Conservation (phyloP, 192 early-diverging fungal genomes). For the Coemansia sp. region DNA sequence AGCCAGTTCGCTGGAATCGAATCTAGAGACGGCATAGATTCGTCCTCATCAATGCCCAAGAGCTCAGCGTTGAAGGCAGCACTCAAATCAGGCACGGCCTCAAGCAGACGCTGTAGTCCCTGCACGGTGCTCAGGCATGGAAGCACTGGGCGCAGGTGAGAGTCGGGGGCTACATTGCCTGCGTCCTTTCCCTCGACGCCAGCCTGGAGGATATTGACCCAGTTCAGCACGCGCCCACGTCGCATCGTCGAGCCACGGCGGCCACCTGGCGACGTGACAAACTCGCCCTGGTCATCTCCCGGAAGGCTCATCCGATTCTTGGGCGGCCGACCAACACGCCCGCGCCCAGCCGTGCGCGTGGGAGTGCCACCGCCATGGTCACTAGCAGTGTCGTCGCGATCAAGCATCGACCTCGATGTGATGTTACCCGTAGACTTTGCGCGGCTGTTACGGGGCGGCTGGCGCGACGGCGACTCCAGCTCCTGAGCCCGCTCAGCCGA, state of each 20-base stretch:
- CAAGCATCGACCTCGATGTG: constrained; percentile 1
- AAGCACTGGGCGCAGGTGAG: constrained; percentile 45
- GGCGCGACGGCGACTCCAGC: constrained; percentile 11
- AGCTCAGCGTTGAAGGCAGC: constrained; percentile 53
- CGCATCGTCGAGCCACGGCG: constrained; percentile 24
- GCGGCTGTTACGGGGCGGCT: constrained; percentile 20
- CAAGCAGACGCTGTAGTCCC: constrained; percentile 38
- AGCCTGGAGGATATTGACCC: constrained; percentile 42
- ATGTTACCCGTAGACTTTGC: constrained; percentile 22
- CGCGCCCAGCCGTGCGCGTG: constrained; percentile 11
- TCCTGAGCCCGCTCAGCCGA: constrained; percentile 4
- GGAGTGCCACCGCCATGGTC: constrained; percentile 10
- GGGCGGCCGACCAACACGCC: constrained; percentile 4
- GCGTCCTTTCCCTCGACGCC: constrained; percentile 32
- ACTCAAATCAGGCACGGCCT: constrained; percentile 42
- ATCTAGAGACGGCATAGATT: constrained; percentile 27
- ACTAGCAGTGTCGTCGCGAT: constrained; percentile 10
- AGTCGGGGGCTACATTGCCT: constrained; percentile 4
- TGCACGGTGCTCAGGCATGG: constrained; percentile 34
- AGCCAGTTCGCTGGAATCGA: constrained; percentile 40
- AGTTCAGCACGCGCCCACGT: constrained; percentile 54
- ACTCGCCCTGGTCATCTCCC: neutral
- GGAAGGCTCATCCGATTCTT: neutral
- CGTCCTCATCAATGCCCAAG: constrained; percentile 39
- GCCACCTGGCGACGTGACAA: neutral